Conservation (phyloP, 1,284 basidiomycete species). For the Pterulicium gracile region DNA sequence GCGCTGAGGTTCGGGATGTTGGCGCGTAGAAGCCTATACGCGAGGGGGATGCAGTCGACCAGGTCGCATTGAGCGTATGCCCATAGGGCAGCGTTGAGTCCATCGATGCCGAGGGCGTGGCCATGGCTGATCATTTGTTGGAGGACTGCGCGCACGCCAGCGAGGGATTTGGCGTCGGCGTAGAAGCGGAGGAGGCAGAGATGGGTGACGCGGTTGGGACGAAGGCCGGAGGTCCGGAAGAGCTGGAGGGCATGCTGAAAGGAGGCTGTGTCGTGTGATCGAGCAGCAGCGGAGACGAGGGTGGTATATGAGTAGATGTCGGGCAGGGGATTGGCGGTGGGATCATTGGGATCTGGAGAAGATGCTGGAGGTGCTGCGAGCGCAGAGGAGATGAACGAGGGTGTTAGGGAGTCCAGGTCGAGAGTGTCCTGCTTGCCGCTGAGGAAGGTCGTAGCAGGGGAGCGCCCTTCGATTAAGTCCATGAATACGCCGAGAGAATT, state of each 20-base stretch:
- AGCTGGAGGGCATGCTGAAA: conserved; percentile 42
- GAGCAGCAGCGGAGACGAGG: conserved; percentile 50
- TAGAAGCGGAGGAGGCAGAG: conserved; percentile 50
- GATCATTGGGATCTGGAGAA: conserved; percentile 3
- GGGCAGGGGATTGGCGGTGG: conserved; percentile 23
- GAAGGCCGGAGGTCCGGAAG: conserved; percentile 37
- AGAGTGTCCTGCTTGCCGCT: conserved; percentile 11
- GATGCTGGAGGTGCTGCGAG: no score
- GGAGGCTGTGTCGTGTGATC: conserved; percentile 31
- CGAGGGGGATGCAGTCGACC: conserved; percentile 42
- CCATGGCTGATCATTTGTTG: conserved; percentile 37
- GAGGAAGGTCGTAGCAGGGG: conserved; percentile 31
- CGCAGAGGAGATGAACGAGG: background rate
- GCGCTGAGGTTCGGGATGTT: conserved; percentile 19
- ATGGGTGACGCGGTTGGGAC: conserved; percentile 50
- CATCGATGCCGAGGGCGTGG: conserved; percentile 47
- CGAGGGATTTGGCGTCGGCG: conserved; percentile 30
- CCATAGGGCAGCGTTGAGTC: conserved; percentile 57
- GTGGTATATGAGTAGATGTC: conserved; percentile 61
- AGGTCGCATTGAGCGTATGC: conserved; percentile 45
- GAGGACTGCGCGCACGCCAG: conserved; percentile 44
- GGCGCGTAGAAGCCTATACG: conserved; percentile 55
- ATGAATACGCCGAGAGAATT: conserved; percentile 48
- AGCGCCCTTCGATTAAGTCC: conserved; percentile 38
- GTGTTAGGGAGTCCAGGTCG: background rate